A percentile compares a stretch with the other conserved stretches of the same genome.
Evolutionary conservation across 1,139 yeast genomes (phyloP).

Genomic region (Kodamaea suecica): DNA sequence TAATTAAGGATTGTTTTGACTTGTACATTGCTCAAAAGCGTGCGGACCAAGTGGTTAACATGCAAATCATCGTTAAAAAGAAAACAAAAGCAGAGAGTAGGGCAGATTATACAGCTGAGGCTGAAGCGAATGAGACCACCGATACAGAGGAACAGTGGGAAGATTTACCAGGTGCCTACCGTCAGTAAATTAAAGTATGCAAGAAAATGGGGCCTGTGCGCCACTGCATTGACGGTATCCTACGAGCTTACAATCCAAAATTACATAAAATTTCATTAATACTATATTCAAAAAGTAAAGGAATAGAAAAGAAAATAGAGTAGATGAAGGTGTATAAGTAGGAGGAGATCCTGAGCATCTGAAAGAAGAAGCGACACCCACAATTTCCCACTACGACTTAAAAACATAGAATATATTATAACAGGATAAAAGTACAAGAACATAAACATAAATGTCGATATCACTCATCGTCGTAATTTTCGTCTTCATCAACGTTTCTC

Average conservation of each 20-base stretch:
- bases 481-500: constrained; percentile 78
- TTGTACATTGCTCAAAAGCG: constrained; percentile 30
- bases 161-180: constrained; percentile 21
- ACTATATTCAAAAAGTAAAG: background rate
- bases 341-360: too few relatives aligned
- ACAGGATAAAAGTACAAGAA: constrained; percentile 5
- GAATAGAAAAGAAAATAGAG: background rate
- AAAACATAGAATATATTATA: constrained; percentile 3
- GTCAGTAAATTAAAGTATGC: background rate
- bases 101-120: background rate
- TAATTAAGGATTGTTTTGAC: constrained; percentile 38
- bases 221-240: too few relatives aligned
- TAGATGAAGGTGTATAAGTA: too few relatives aligned
- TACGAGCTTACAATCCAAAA: too few relatives aligned
- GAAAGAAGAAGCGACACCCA: too few relatives aligned
- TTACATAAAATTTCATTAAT: constrained; percentile 1
- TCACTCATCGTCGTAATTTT: constrained; percentile 68
- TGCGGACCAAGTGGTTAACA: constrained; percentile 17
- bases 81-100: background rate
- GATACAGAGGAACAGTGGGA: constrained; percentile 3
- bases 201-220: too few relatives aligned
- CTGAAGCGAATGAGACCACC: background rate
- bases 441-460: constrained; percentile 2
- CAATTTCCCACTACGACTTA: background rate
- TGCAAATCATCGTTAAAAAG: constrained; percentile 9